Base-by-base conservation (phyloP, 805 yeast genomes). In the Sugiyamaella mastotermitis region DNA sequence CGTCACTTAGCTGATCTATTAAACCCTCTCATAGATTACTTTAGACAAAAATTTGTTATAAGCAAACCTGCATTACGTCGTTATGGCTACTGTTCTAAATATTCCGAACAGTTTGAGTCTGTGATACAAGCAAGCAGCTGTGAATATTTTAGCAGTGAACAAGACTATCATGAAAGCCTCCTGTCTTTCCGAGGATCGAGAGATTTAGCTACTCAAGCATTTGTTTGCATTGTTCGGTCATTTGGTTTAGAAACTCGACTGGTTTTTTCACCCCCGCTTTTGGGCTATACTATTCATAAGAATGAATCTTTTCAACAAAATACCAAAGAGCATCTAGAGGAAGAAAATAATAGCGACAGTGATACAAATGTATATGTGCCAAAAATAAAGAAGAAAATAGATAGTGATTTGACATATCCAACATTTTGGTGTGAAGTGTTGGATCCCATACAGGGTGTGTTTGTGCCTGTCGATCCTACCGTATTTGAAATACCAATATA, bases 381-480 rank as follows among this genome's bases (percentile, higher is more conserved):
- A n/a, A n/a, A n/a, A n/a, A n/a, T n/a, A n/a, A 7, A 22, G 24
- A 22, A 10, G 24, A 13, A 14, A 8, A 24, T 34, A 16, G 34
- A 37, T 19, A 31, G 25, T 13, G 30, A 37, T 21, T 15, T 32
- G 19, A 3, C 26, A 17, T 31, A 17, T 19, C 42, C 42, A 2
- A 38, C 24, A 4, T 38, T 38, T 25, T 84, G 94, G 94, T 74
- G 74, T 28, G 94, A 84, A 55, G 88, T 80, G 1, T 83, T 90
- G 90, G 82, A 83, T 54, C 71, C 71, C 43, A 74, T 68, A 45
- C 57, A 73, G 7, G 73, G 76, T 43, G 70, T 66, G 35, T 83
- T 87, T 82, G 68, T 82, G n/a, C 78, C 87, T 4, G 63, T 83
- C 2, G 94, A 83, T 49, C 85, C 92, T 0, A 62, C 76, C 0